Percentiles rank a stretch among this genome's conserved stretches.
Evolutionary conservation across 495 filamentous ascomycete genomes (phyloP).

Genomic region (Podospora pseudopauciseta): DNA sequence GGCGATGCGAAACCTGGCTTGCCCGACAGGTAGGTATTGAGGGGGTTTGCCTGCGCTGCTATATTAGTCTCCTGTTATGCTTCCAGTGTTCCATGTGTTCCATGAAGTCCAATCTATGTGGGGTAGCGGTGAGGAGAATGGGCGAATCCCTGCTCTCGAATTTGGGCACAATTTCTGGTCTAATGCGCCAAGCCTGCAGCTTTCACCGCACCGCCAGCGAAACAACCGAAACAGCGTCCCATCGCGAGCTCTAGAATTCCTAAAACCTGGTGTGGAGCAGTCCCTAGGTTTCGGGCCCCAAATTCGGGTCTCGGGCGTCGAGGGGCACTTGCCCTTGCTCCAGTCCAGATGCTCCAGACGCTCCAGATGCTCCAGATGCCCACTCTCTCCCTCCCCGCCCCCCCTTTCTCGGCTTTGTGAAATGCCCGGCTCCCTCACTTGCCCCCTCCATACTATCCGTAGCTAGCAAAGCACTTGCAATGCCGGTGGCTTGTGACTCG

Average conservation of each 20-base stretch:
- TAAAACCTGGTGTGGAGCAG: neutral
- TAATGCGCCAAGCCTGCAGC: constrained; percentile 31
- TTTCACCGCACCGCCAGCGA: neutral
- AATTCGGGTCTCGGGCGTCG: neutral
- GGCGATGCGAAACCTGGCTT: constrained; percentile 91
- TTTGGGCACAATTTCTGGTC: constrained; percentile 23
- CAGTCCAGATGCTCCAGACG: neutral
- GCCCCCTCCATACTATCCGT: neutral
- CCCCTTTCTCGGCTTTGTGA: neutral
- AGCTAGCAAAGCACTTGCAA: neutral
- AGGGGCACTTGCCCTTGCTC: neutral
- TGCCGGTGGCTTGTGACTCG: neutral
- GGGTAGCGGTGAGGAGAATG: constrained; percentile 12
- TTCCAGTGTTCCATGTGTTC: constrained; percentile 8
- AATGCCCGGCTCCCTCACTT: neutral
- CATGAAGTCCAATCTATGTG: constrained; percentile 19
- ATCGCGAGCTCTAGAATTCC: neutral
- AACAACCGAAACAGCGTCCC: neutral
- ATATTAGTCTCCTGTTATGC: constrained; percentile 46
- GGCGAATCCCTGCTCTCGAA: constrained; percentile 29
- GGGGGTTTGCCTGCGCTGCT: constrained; percentile 72
- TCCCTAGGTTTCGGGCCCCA: neutral
- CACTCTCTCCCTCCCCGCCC: neutral
- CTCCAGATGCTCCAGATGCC: neutral
- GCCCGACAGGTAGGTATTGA: constrained; percentile 91